These are phyloP conservation scores for Triglochin maritima DNA, from an alignment of 106 monocot genomes.

Conservation along the genomic window DNA sequence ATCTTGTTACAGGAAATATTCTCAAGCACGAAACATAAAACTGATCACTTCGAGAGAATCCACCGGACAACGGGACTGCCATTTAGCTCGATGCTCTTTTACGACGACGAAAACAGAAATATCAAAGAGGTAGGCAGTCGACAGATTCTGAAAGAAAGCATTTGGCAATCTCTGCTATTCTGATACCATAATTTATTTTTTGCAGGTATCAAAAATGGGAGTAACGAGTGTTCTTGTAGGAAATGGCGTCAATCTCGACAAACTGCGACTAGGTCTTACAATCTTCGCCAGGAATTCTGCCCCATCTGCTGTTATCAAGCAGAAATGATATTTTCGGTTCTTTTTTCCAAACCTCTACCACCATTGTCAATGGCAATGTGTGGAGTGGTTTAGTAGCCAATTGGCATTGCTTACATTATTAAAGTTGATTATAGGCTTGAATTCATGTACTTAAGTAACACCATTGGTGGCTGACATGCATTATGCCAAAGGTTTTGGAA, in stretches of 20 bases:
- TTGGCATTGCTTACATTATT: too few species aligned
- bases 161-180: too few species aligned
- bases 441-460: too few species aligned
- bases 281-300: conserved; percentile 35
- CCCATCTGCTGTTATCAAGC: conserved; percentile 3
- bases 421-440: too few species aligned
- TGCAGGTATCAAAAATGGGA: conserved; percentile 89
- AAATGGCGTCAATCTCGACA: conserved; percentile 72
- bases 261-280: conserved; percentile 45
- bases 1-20: conserved; percentile 67
- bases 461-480: too few species aligned
- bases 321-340: conserved; percentile 1
- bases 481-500: too few species aligned
- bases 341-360: not conserved
- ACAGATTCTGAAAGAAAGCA: too few species aligned
- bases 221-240: conserved; percentile 74
- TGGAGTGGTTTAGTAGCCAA: too few species aligned
- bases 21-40: conserved; percentile 84
- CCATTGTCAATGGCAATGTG: too few species aligned
- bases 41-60: conserved; percentile 83
- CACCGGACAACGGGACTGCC: conserved; percentile 63
- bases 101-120: conserved; percentile 92
- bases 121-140: conserved; percentile 45
- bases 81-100: conserved; percentile 85
- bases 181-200: too few species aligned